phyloP scores from a whole-genome alignment of 352 stramenopile species.

The Globisporangium radiosum region DNA sequence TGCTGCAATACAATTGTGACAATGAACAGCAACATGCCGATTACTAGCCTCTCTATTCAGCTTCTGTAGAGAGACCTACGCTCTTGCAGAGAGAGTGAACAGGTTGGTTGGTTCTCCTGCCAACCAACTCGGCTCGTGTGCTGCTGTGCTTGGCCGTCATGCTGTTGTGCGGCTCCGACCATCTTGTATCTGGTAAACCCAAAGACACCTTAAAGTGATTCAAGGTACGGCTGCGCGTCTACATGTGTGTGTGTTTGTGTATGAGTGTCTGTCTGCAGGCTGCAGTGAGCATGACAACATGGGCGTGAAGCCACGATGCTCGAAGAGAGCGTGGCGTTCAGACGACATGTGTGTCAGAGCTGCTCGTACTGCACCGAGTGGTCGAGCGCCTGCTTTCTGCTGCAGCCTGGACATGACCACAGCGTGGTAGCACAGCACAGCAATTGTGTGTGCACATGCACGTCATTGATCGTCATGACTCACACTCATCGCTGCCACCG shows the following conservation, averaged over 20 bases:
- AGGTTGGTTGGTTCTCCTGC: conserved; percentile 35
- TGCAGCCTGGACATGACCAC: not conserved
- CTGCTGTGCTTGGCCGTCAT: not conserved
- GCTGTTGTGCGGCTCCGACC: conserved; percentile 13
- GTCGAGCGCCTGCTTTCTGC: not conserved
- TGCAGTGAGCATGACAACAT: too few relatives aligned
- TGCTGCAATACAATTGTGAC: not conserved
- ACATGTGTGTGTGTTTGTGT: conserved; percentile 4
- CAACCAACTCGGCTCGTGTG: not conserved
- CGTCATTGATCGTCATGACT: not conserved
- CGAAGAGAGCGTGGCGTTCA: not conserved
- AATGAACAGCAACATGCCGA: not conserved
- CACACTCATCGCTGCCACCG: not conserved
- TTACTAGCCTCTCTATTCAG: not conserved
- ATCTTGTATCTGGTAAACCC: conserved; percentile 90
- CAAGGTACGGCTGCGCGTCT: conserved; percentile 48
- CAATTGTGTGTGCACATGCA: not conserved
- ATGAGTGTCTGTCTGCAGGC: not conserved
- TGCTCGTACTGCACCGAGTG: not conserved
- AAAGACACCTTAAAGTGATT: conserved; percentile 91
- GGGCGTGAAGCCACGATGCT: too few relatives aligned
- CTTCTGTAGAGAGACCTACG: conserved; percentile 13
- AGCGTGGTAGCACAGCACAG: too few relatives aligned
- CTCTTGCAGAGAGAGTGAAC: conserved; percentile 43
- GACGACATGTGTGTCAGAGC: not conserved